Evolutionary conservation across 2,329 filamentous ascomycete genomes (phyloP).

Genomic region (Aureobasidium zeae): DNA sequence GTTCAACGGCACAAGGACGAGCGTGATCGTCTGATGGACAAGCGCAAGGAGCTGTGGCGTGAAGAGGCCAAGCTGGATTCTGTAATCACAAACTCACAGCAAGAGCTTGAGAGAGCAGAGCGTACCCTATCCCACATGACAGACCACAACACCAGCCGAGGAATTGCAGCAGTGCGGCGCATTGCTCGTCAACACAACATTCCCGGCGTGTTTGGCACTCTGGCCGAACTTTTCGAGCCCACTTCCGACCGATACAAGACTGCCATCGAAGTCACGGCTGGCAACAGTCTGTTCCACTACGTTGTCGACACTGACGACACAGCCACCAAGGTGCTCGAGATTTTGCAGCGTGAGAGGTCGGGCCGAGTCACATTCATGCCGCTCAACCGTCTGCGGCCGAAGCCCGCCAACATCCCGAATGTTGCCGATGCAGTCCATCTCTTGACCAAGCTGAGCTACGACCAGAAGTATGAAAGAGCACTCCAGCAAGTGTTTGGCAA

Average conservation of each 20-base stretch:
- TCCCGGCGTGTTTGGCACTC: conserved; percentile 79
- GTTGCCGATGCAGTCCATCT: conserved; percentile 82
- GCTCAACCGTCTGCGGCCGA: conserved; percentile 67
- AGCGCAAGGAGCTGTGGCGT: conserved; percentile 77
- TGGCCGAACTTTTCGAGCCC: conserved; percentile 77
- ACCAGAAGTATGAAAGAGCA: conserved; percentile 67
- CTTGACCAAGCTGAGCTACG: conserved; percentile 73
- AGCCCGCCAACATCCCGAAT: conserved; percentile 63
- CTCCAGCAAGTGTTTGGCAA: conserved; percentile 94
- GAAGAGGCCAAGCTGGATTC: conserved; percentile 82
- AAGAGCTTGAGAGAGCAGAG: conserved; percentile 71
- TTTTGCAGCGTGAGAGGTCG: conserved; percentile 66
- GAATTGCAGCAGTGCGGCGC: conserved; percentile 75
- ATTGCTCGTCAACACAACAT: conserved; percentile 72
- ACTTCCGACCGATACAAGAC: conserved; percentile 77
- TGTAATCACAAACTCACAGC: conserved; percentile 62
- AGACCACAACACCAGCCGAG: conserved; percentile 78
- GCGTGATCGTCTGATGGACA: conserved; percentile 70
- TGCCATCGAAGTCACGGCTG: conserved; percentile 86
- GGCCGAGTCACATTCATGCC: conserved; percentile 94
- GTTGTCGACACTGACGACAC: conserved; percentile 88
- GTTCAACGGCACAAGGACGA: conserved; percentile 69
- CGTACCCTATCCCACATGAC: conserved; percentile 71
- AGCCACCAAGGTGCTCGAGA: conserved; percentile 69
- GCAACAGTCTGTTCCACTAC: conserved; percentile 88